A percentile compares a stretch with the other conserved stretches of the same genome.
Evolutionary conservation across 441 rosid genomes (phyloP).

Genomic region (Populus trichocarpa): DNA sequence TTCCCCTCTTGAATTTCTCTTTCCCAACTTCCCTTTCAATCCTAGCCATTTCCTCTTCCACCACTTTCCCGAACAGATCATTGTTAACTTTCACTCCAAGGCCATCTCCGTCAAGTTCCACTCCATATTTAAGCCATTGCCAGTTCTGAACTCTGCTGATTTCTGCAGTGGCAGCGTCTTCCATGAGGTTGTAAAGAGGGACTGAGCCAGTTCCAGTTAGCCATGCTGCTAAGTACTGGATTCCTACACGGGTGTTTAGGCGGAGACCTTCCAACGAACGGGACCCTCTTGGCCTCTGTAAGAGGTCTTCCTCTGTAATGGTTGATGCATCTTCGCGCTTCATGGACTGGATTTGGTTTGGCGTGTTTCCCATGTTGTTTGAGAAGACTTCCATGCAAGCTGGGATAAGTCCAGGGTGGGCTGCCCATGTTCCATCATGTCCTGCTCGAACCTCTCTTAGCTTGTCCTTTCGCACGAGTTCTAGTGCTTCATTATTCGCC

Average conservation of each 20-base stretch:
- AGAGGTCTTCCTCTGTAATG: slow-evolving; percentile 71
- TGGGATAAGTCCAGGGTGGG: slow-evolving; percentile 91
- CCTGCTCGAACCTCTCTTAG: slow-evolving; percentile 81
- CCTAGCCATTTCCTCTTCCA: slow-evolving; percentile 81
- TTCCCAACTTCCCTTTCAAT: slow-evolving; percentile 84
- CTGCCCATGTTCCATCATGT: slow-evolving; percentile 98
- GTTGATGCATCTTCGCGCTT: slow-evolving; percentile 62
- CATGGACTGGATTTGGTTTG: slow-evolving; percentile 59
- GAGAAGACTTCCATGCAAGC: slow-evolving; percentile 66
- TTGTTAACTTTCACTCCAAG: slow-evolving; percentile 59
- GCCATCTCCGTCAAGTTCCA: slow-evolving; percentile 73
- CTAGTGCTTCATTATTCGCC: slow-evolving; percentile 82
- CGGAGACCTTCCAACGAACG: slow-evolving; percentile 81
- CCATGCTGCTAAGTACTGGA: slow-evolving; percentile 91
- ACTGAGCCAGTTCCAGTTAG: slow-evolving; percentile 83
- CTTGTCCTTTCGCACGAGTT: slow-evolving; percentile 82
- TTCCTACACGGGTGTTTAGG: slow-evolving; percentile 84
- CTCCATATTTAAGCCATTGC: slow-evolving; percentile 88
- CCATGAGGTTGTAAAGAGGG: slow-evolving; percentile 94
- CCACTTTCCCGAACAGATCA: slow-evolving; percentile 72
- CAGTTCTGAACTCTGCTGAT: slow-evolving; percentile 92
- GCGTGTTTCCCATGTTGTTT: slow-evolving; percentile 55
- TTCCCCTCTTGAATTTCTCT: slow-evolving; percentile 64
- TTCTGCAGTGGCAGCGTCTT: slow-evolving; percentile 94
- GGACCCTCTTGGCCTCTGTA: slow-evolving; percentile 70